Base-by-base conservation (phyloP, 495 filamentous ascomycete genomes). In the Usnea hakonensis region DNA sequence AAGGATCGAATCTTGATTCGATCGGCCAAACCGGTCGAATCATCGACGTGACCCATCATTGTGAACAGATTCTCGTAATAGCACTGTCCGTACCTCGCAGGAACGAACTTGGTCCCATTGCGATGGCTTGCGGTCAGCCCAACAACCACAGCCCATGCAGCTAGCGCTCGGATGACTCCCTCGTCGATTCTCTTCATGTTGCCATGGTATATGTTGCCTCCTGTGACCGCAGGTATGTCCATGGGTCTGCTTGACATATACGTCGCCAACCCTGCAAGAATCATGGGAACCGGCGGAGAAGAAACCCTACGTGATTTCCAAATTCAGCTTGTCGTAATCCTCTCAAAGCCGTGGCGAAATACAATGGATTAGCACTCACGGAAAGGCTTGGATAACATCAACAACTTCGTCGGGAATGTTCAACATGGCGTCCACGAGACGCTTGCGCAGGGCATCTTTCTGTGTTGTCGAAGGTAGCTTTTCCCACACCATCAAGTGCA, bases 401-500 rank as follows among this genome's bases (percentile, higher is more conserved):
- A 63, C 62, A 2, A 78, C 74, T 16, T 40, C 62, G 8, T 63
- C 55, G 32, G 72, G 73, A 16, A 76, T 64, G 1, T 63, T 54
- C 21, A 65, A 44, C 72, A 75, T 76, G 30, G 70, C 43, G 33
- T 50, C 57, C 5, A 68, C 70, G 17, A 77, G 53, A 0, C 26
- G 40, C 26, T 33, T 58, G 35, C 75, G 68, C 28, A 75, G 50
- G 14, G 65, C 52, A 44, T 69, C 54, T 30, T 62, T 64, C 37
- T 76, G 65, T 5, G 5, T 11, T 16, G 23, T 21, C 13, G 72
- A 71, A 5, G 75, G 74, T 61, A 68, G 68, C 10, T 41, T 62
- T 0, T 65, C 70, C 71, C 74, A 76, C 11, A 77, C 62, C 10
- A 77, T 60, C 0, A 78, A 68, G 64, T 77, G 65, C 5, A 75